Evolutionary conservation across 495 filamentous ascomycete species (phyloP).

Genomic region (Barbatosphaeria neglecta): DNA sequence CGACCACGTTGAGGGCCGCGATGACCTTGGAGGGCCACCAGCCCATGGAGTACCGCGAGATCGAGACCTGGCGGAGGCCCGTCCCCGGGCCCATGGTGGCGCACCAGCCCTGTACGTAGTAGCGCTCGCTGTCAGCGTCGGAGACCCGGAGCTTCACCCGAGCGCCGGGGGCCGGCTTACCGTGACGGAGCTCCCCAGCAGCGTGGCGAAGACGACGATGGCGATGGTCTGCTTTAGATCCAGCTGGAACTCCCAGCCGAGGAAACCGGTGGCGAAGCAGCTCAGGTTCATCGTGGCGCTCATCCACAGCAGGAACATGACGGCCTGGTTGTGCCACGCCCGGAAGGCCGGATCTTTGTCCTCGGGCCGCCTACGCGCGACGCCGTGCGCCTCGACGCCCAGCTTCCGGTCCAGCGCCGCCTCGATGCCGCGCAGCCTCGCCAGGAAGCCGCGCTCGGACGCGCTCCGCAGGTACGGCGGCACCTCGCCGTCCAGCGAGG

Average conservation of each 20-base stretch:
- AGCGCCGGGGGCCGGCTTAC: slow-evolving; percentile 24
- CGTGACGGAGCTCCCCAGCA: slow-evolving; percentile 35
- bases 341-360: slow-evolving; percentile 25
- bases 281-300: slow-evolving; percentile 43
- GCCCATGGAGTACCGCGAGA: slow-evolving; percentile 44
- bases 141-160: no score
- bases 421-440: slow-evolving; percentile 31
- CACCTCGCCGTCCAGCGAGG: background rate
- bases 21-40: slow-evolving; percentile 41
- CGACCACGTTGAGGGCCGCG: slow-evolving; percentile 37
- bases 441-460: slow-evolving; percentile 12
- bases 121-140: background rate
- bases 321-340: slow-evolving; percentile 15
- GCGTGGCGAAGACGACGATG: slow-evolving; percentile 35
- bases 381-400: slow-evolving; percentile 41
- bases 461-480: background rate
- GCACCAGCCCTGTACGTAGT: slow-evolving; percentile 18
- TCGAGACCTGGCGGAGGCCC: slow-evolving; percentile 42
- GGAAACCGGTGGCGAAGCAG: slow-evolving; percentile 39
- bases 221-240: slow-evolving; percentile 38
- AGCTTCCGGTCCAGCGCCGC: slow-evolving; percentile 38
- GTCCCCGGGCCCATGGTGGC: slow-evolving; percentile 39
- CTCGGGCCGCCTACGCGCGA: slow-evolving; percentile 40
- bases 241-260: slow-evolving; percentile 38
- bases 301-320: slow-evolving; percentile 16